phyloP scores from a whole-genome alignment of 2,329 filamentous ascomycete genomes.

The Chlorencoelia australis region DNA sequence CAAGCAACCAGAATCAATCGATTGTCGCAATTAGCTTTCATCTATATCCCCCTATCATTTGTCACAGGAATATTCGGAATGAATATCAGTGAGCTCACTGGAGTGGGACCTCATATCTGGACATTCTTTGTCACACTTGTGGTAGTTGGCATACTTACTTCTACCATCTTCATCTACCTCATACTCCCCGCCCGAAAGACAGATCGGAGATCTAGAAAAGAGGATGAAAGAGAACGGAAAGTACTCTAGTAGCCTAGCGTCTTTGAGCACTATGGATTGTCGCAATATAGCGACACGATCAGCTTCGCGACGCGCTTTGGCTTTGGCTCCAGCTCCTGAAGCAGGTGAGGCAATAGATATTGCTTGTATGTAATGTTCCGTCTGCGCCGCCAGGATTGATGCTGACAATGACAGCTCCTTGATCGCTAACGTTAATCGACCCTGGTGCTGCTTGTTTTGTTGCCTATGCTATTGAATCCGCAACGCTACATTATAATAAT shows the following conservation, averaged over 20 bases:
- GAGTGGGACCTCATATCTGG: no score
- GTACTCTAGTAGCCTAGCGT: no score
- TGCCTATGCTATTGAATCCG: neutral
- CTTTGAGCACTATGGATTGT: no score
- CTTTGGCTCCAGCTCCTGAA: neutral
- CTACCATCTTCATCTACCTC: no score
- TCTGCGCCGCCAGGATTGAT: neutral
- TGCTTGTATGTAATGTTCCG: neutral
- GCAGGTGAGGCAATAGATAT: neutral
- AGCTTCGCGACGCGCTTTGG: neutral
- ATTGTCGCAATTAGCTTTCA: neutral
- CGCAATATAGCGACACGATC: neutral
- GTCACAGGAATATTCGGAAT: neutral
- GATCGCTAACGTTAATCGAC: neutral
- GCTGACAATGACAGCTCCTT: neutral
- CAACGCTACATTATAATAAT: no score
- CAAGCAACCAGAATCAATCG: neutral
- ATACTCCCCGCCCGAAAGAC: no score
- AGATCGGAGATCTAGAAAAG: no score
- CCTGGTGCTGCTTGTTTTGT: neutral
- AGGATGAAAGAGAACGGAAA: no score
- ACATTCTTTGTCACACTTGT: no score
- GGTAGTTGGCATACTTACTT: no score
- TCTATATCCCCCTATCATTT: neutral
- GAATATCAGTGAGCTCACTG: neutral